phyloP scores from a whole-genome alignment of 495 filamentous ascomycete species.

The Penicillium mononematosum region DNA sequence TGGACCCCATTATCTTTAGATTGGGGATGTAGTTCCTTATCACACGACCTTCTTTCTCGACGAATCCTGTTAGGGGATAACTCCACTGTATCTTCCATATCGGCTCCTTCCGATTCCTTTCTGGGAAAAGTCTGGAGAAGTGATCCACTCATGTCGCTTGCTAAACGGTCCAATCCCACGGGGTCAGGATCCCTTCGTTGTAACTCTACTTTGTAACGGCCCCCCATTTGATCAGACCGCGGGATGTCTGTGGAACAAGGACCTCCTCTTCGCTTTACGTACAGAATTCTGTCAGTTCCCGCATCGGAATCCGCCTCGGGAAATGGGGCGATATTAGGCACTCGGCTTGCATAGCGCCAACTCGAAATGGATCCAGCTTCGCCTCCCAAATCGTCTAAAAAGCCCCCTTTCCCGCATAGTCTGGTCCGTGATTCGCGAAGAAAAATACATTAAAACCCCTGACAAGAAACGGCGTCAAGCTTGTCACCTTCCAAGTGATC shows the following conservation, averaged over 20 bases:
- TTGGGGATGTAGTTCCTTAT: background rate
- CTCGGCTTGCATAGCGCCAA: background rate
- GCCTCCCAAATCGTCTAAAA: background rate
- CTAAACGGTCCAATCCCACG: conserved; percentile 9
- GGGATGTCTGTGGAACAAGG: background rate
- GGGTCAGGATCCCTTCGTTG: conserved; percentile 1
- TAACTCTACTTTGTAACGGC: conserved; percentile 20
- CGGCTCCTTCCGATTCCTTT: background rate
- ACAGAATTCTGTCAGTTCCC: background rate
- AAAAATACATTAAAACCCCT: background rate
- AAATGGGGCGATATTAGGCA: background rate
- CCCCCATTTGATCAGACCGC: background rate
- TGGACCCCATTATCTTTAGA: background rate
- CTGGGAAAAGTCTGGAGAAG: conserved; percentile 14
- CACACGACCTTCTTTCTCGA: background rate
- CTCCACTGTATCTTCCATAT: conserved; percentile 11
- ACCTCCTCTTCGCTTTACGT: background rate
- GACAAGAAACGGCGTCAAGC: background rate
- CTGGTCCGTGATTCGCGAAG: background rate
- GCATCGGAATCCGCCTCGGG: background rate
- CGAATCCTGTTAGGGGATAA: background rate
- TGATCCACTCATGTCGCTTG: conserved; percentile 3
- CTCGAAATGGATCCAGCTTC: background rate
- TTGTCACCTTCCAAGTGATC: background rate
- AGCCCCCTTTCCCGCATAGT: background rate